A percentile compares a stretch with the other conserved stretches of the same genome.
These are phyloP conservation scores for Stagonosporopsis tanaceti DNA, from an alignment of 2,329 filamentous ascomycete genomes.

Conservation along the genomic window DNA sequence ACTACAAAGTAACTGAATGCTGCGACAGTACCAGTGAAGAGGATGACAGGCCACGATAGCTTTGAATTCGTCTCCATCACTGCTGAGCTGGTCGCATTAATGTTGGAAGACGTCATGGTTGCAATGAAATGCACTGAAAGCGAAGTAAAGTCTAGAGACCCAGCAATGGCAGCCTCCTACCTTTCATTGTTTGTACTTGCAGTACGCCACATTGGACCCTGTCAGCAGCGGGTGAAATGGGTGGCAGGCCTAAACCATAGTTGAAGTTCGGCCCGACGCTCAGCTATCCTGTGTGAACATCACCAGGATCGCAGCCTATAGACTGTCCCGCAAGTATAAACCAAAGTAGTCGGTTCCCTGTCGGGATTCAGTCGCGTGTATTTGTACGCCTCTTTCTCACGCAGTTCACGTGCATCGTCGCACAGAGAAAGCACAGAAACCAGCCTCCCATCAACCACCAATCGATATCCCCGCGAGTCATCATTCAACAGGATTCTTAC, in stretches of 20 bases:
- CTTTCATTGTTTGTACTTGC: background rate
- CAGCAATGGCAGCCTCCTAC: background rate
- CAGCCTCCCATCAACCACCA: background rate
- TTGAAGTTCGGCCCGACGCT: background rate
- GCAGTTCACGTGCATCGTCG: background rate
- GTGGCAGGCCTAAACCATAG: background rate
- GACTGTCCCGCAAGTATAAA: background rate
- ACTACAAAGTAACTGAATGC: conserved; percentile 28
- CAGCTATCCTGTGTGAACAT: background rate
- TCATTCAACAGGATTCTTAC: background rate
- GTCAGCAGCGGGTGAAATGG: conserved; percentile 3
- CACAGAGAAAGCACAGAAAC: background rate
- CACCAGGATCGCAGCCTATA: background rate
- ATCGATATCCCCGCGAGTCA: background rate
- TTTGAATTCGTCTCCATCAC: conserved; percentile 6
- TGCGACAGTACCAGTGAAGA: conserved; percentile 21
- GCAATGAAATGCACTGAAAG: background rate
- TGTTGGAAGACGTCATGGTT: background rate
- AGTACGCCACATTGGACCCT: background rate
- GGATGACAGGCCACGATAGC: conserved; percentile 26
- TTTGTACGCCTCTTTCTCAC: background rate
- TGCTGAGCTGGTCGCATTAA: conserved; percentile 1
- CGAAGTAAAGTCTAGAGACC: background rate
- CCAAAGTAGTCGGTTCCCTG: background rate
- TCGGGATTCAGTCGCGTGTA: background rate